These are phyloP conservation scores for Prunus mongolica DNA, from an alignment of 306 rosid genomes.

Conservation along the genomic window DNA sequence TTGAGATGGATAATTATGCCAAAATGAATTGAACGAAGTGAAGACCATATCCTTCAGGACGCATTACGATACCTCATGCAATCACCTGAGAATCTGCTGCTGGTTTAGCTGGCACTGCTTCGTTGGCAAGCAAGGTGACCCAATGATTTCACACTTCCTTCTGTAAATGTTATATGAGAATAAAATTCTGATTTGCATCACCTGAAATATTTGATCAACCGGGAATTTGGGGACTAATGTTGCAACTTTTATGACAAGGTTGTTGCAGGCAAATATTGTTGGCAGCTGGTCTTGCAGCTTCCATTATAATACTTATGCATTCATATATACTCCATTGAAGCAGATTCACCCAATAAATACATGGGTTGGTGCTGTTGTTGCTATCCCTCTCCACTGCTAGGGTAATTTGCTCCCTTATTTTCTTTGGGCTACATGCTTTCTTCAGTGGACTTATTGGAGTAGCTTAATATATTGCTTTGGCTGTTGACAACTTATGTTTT, in stretches of 20 bases:
- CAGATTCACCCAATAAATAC: constrained; percentile 94
- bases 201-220: not conserved
- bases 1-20: constrained; percentile 74
- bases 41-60: constrained; percentile 92
- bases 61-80: constrained; percentile 73
- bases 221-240: constrained; percentile 41
- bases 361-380: constrained; percentile 98
- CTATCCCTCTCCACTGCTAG: constrained; percentile 90
- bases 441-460: not conserved
- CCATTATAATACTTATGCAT: constrained; percentile 81
- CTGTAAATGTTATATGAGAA: constrained; percentile 3
- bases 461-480: not conserved
- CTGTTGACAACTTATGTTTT: not conserved
- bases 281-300: constrained; percentile 97
- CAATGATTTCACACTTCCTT: constrained; percentile 20
- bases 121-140: constrained; percentile 75
- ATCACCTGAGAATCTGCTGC: constrained; percentile 61
- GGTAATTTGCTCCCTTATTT: constrained; percentile 41
- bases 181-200: constrained; percentile 5
- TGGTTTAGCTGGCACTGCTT: constrained; percentile 75
- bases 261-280: constrained; percentile 88
- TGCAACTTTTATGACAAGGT: constrained; percentile 63
- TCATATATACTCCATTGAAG: constrained; percentile 83
- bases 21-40: constrained; percentile 77
- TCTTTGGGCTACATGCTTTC: constrained; percentile 1